Percentiles rank a stretch among this genome's conserved stretches.
phyloP scores from a whole-genome alignment of 1,284 basidiomycete genomes.

The Trametes hirsuta region DNA sequence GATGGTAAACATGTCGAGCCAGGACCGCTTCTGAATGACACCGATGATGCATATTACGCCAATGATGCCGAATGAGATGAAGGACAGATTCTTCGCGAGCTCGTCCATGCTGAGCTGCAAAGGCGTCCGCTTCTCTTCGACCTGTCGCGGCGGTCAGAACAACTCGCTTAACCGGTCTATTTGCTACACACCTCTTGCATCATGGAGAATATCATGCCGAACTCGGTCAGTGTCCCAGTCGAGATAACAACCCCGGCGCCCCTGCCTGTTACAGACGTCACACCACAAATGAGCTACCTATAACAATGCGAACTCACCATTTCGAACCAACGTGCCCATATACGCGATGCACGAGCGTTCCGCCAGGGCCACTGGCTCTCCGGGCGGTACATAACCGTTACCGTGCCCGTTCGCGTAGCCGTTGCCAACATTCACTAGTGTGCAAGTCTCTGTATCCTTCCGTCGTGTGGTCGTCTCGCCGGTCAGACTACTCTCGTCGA shows the following conservation, averaged over 20 bases:
- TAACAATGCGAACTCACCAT: constrained; percentile 50
- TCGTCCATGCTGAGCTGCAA: constrained; percentile 97
- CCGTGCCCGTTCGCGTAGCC: constrained; percentile 21
- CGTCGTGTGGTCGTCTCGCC: constrained; percentile 87
- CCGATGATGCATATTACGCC: constrained; percentile 94
- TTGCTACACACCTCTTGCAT: constrained; percentile 84
- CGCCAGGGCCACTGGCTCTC: constrained; percentile 72
- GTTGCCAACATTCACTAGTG: constrained; percentile 13
- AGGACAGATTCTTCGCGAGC: constrained; percentile 89
- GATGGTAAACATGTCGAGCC: constrained; percentile 99
- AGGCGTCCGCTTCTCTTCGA: constrained; percentile 93
- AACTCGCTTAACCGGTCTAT: not conserved
- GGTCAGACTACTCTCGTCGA: constrained; percentile 95
- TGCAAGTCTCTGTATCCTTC: constrained; percentile 68
- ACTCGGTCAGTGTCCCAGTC: constrained; percentile 89
- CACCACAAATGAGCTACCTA: not conserved
- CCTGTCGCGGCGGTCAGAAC: constrained; percentile 44
- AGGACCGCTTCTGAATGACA: constrained; percentile 83
- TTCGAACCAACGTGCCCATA: constrained; percentile 97
- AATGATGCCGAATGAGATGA: constrained; percentile 91
- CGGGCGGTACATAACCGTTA: constrained; percentile 11
- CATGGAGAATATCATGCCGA: constrained; percentile 97
- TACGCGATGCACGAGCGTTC: constrained; percentile 91
- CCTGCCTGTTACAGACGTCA: constrained; percentile 52
- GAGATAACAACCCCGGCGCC: constrained; percentile 91